These are phyloP conservation scores for Ceratocystis destructans DNA, from an alignment of 2,329 filamentous ascomycete genomes.

Conservation along the genomic window DNA sequence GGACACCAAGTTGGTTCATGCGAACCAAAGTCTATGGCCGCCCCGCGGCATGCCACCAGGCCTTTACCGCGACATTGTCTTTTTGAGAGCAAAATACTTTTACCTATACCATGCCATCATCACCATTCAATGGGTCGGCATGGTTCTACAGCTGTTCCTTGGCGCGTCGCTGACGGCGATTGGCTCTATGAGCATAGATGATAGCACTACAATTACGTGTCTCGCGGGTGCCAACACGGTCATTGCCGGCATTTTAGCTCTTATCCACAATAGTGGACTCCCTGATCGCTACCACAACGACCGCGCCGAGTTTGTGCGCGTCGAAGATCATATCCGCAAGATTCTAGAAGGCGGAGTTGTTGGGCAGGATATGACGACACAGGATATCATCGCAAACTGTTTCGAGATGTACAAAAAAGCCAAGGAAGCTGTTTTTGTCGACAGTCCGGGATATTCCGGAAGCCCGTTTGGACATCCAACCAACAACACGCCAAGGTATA, in stretches of 20 bases:
- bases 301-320: constrained; percentile 35
- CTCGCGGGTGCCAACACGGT: constrained; percentile 39
- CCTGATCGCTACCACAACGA: constrained; percentile 39
- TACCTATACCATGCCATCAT: constrained; percentile 34
- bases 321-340: constrained; percentile 38
- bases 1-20: constrained; percentile 30
- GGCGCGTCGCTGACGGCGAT: constrained; percentile 38
- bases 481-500: background rate
- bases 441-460: constrained; percentile 28
- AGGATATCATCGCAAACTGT: constrained; percentile 36
- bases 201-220: constrained; percentile 34
- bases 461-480: background rate
- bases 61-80: constrained; percentile 36
- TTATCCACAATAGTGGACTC: constrained; percentile 41
- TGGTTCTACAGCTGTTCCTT: constrained; percentile 37
- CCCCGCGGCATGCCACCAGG: constrained; percentile 35
- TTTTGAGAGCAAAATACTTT: constrained; percentile 32
- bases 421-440: constrained; percentile 34
- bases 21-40: constrained; percentile 33
- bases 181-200: constrained; percentile 29
- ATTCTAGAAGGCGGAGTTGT: constrained; percentile 37
- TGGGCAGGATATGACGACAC: constrained; percentile 30
- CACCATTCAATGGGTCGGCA: constrained; percentile 32
- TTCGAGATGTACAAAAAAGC: constrained; percentile 35
- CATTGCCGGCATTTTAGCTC: constrained; percentile 36